Conservation (phyloP, 2,329 filamentous ascomycete species). For the Fusarium virguliforme region DNA sequence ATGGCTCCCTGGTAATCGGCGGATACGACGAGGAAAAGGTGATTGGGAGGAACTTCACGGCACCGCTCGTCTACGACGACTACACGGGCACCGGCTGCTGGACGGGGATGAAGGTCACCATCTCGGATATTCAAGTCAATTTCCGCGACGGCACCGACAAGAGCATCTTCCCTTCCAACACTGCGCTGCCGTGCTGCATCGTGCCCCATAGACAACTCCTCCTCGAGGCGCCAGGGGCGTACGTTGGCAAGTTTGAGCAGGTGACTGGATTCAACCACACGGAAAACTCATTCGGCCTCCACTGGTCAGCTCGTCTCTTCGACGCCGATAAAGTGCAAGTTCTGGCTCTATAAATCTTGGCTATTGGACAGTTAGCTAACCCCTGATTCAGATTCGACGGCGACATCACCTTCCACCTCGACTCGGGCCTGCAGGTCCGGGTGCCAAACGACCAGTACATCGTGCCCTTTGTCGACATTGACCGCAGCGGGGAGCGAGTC, state of each 20-base stretch:
- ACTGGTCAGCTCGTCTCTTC: conserved; percentile 38
- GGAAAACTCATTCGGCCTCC: conserved; percentile 29
- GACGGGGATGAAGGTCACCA: conserved; percentile 45
- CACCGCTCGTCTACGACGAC: conserved; percentile 38
- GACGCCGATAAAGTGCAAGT: conserved; percentile 35
- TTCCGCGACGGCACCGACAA: conserved; percentile 48
- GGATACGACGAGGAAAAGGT: conserved; percentile 56
- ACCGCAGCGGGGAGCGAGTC: conserved; percentile 46
- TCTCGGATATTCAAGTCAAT: conserved; percentile 51
- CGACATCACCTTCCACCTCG: conserved; percentile 52
- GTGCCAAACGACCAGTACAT: neutral
- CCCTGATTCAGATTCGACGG: conserved; percentile 44
- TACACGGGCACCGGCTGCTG: conserved; percentile 42
- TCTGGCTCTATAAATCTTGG: accelerated
- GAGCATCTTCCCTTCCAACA: conserved; percentile 50
- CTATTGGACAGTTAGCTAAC: neutral
- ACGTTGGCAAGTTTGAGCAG: conserved; percentile 45
- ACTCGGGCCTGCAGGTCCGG: conserved; percentile 45
- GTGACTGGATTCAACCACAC: conserved; percentile 28
- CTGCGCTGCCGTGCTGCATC: conserved; percentile 49
- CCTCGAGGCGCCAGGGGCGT: conserved; percentile 46
- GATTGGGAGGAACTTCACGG: conserved; percentile 51
- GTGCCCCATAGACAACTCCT: conserved; percentile 54
- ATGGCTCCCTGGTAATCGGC: conserved; percentile 54
- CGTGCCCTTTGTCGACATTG: neutral